phyloP scores from a whole-genome alignment of 2,329 filamentous ascomycete species.

The Talaromyces islandicus region DNA sequence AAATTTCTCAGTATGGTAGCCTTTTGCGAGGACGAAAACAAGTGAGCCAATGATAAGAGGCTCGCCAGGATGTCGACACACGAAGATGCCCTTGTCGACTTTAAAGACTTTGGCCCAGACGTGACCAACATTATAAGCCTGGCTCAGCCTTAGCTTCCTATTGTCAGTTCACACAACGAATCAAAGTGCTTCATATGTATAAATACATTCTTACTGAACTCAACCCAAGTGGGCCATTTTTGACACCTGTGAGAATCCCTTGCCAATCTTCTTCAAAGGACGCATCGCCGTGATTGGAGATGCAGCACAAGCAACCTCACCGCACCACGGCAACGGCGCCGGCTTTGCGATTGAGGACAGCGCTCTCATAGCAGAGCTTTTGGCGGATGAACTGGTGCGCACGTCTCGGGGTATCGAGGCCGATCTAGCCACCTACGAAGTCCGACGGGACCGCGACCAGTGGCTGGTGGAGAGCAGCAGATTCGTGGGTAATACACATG shows the following conservation, averaged over 20 bases:
- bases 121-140: neutral
- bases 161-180: neutral
- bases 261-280: slow-evolving; percentile 24
- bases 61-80: neutral
- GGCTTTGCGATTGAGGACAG: slow-evolving; percentile 24
- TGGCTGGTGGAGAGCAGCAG: slow-evolving; percentile 47
- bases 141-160: neutral
- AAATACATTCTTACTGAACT: neutral
- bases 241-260: slow-evolving; percentile 19
- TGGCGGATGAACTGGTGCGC: slow-evolving; percentile 34
- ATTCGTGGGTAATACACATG: slow-evolving; percentile 27
- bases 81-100: neutral
- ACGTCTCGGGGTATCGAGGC: slow-evolving; percentile 30
- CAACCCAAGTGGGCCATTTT: slow-evolving; percentile 32
- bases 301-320: slow-evolving; percentile 37
- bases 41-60: neutral
- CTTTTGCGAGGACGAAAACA: slow-evolving; percentile 10
- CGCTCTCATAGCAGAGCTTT: slow-evolving; percentile 37
- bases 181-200: neutral
- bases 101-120: neutral
- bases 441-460: slow-evolving; percentile 45
- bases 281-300: slow-evolving; percentile 30
- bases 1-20: slow-evolving; percentile 19
- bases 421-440: slow-evolving; percentile 46
- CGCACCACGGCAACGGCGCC: slow-evolving; percentile 36